phyloP scores from a whole-genome alignment of 441 rosid genomes.

The Gossypium davidsonii region DNA sequence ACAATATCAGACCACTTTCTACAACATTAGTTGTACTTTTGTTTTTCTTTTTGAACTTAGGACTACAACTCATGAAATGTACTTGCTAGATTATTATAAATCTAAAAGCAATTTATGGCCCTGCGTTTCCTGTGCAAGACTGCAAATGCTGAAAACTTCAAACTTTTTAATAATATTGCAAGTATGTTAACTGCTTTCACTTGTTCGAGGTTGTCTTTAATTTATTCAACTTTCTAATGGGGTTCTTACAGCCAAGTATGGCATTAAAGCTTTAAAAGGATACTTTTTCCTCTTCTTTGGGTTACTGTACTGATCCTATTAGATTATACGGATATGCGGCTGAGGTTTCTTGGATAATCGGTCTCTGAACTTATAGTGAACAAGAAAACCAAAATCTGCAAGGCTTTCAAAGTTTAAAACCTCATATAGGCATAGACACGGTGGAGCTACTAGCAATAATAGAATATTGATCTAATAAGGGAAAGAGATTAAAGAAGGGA shows the following conservation, averaged over 20 bases:
- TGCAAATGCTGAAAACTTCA: neutral
- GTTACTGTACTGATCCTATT: neutral
- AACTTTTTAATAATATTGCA: neutral
- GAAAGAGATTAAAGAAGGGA: neutral
- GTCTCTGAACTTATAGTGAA: neutral
- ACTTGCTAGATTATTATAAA: constrained; percentile 6
- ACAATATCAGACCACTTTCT: constrained; percentile 14
- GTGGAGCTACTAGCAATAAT: neutral
- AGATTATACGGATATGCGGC: neutral
- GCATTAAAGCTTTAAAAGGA: neutral
- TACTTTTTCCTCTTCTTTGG: neutral
- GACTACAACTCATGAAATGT: constrained; percentile 7
- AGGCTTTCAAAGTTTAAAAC: neutral
- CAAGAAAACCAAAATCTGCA: neutral
- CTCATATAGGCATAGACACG: neutral
- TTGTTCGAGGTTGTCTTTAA: neutral
- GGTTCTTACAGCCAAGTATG: neutral
- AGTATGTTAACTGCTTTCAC: neutral
- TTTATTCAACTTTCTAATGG: neutral
- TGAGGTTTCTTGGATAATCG: neutral
- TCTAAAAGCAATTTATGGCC: neutral
- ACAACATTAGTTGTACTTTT: neutral
- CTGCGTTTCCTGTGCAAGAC: neutral
- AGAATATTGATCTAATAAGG: neutral
- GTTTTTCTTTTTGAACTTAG: neutral